Base-by-base conservation (phyloP, 2,329 filamentous ascomycete species). In the Phyllosticta citrichinensis region DNA sequence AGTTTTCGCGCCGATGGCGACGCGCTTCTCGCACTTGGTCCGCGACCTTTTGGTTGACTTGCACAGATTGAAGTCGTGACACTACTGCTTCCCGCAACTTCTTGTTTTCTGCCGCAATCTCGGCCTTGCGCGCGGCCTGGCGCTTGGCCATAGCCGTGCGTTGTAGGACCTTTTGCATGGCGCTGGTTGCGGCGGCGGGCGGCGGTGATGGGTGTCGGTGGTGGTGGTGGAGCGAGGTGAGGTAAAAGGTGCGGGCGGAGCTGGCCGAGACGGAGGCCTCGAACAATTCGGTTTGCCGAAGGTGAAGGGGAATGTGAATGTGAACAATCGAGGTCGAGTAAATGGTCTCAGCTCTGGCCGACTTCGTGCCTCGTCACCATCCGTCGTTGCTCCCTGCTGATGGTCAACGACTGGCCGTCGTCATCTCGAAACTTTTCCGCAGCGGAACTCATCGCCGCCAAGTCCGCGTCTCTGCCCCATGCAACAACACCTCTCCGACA, bases 1-100 rank as follows among this genome's bases (percentile, higher is more conserved):
- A 96, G 73, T 93, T 87, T 71, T 96, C 88, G 63, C 81, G 82
- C 58, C 88, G 82, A 56, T 81, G 79, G 65, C 77, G 70, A 60
- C 83, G 81, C 52, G 83, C 83, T 17, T 70, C 68, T 19, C 52
- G 55, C 40, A 30, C 22, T 51, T 25, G 3, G n/a, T 14, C 64
- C 50, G 62, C 50, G 40, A 57, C 47, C 24, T 50, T 27, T 30
- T 53, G 56, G 6, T 53, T 56, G 51, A 47, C n/a, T 47, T 47
- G 40, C n/a, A 47, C 40, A 14, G 40, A 47, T 47, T 47, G 40
- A 14, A 47, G 17, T 47, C 40, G 40, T 47, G 40, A n/a, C n/a
- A n/a, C 14, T 5, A 47, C 40, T 19, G 55, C 60, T 69, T 70
- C 17, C 65, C 66, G 54, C 40, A 47, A 64, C 52, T 67, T 68